Evolutionary conservation across 2,329 filamentous ascomycete genomes (phyloP), one percentile per base, ranked within the genome.

Genomic region (Trichoderma sp.): DNA sequence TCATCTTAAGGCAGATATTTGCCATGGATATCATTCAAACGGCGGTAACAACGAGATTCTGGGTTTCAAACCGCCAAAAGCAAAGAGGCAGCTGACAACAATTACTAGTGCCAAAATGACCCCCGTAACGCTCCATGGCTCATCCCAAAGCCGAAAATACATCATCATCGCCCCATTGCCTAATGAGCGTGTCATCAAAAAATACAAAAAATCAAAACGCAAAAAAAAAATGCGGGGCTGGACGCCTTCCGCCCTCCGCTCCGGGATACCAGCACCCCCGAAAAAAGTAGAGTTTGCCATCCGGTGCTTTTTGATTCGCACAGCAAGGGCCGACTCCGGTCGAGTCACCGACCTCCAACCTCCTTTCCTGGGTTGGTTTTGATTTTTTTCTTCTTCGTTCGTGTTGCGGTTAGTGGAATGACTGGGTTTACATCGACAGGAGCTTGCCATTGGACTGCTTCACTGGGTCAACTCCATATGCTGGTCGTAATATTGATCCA

Each of bases 161-260:
- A 7, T 22, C 2, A 48, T 48, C 42, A 48, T 48, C 42, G 7
- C n/a, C 42, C 42, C 12, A n/a, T n/a, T 48, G 25, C 48, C 48
- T 54, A 10, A 34, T 5, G 22, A n/a, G 32, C 42, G 22, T 63
- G 59, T 63, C 59, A 63, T 57, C 61, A 65, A 57, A 54, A 56
- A 35, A 45, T 48, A 27, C 63, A 56, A 50, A 34, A 50, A 61
- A 35, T 61, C 29, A 19, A 37, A 37, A 19, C 22, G 42, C n/a
- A n/a, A 13, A 10, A 12, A 48, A 17, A 29, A 39, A 27, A 39
- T 15, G 54, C 54, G 54, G 54, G 25, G 25, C 22, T 34, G 13
- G 3, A 25, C 4, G 34, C 13, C 34, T 27, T 39, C 54, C 54
- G 34, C 9, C 19, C 19, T 52, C 48, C 32, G 59, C 15, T 53